Conservation (phyloP, 2,329 filamentous ascomycete genomes). For the Periconia digitata region DNA sequence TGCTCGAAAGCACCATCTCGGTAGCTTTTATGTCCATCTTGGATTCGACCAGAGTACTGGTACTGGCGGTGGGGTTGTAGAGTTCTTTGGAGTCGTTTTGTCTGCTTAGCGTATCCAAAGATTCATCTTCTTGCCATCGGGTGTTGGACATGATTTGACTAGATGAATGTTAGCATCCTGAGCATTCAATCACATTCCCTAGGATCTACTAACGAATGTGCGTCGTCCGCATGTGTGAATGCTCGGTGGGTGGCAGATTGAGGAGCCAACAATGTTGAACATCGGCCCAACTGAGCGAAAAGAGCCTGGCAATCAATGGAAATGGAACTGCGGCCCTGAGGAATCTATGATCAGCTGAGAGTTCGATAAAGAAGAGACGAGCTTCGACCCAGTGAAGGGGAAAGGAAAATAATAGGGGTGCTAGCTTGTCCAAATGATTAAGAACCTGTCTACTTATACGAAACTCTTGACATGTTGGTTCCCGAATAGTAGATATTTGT, state of each 20-base stretch:
- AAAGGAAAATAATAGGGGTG: too few species aligned
- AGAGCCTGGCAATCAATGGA: conserved; percentile 20
- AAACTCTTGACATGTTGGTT: too few species aligned
- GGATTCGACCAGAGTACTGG: conserved; percentile 10
- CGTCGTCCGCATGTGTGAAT: conserved; percentile 29
- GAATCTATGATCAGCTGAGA: conserved; percentile 14
- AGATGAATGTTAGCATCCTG: conserved; percentile 10
- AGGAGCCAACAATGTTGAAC: conserved; percentile 17
- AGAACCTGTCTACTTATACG: too few species aligned
- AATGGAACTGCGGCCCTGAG: conserved; percentile 14
- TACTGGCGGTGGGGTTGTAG: conserved; percentile 6
- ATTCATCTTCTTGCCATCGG: conserved; percentile 56
- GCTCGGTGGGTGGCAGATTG: conserved; percentile 25
- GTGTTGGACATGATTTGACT: conserved; percentile 59
- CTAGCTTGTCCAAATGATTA: background rate
- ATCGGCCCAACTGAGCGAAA: conserved; percentile 25
- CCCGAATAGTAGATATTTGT: conserved; percentile 10
- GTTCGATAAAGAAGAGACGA: background rate
- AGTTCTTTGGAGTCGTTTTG: conserved; percentile 50
- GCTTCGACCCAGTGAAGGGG: background rate
- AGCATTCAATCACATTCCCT: conserved; percentile 1
- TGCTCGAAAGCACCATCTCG: conserved; percentile 10
- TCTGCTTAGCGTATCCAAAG: conserved; percentile 58
- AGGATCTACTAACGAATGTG: conserved; percentile 22
- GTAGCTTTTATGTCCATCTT: conserved; percentile 1